Conservation (phyloP, 2,329 filamentous ascomycete genomes). For the Calonectria leucothoes region DNA sequence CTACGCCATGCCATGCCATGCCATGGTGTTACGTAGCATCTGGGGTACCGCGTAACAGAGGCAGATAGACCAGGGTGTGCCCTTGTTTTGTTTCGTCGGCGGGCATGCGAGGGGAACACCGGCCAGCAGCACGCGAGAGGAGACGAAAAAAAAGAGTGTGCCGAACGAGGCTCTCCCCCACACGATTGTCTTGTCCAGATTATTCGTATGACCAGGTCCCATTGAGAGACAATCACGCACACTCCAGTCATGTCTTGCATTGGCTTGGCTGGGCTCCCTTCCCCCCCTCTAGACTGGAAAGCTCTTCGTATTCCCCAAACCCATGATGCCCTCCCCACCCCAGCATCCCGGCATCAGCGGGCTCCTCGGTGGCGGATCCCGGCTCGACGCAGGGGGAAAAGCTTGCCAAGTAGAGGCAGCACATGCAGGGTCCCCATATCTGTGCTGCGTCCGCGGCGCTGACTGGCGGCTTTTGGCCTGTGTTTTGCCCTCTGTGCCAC, state of each 20-base stretch:
- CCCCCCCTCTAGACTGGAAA: not conserved
- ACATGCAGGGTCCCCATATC: constrained; percentile 3
- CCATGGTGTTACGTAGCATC: not conserved
- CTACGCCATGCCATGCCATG: not conserved
- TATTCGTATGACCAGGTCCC: not conserved
- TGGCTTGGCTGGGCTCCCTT: not conserved
- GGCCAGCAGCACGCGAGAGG: too few species aligned
- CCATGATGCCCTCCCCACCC: not conserved
- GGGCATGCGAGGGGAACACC: too few species aligned
- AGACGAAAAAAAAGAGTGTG: not conserved
- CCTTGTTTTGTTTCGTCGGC: constrained; percentile 1
- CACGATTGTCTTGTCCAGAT: not conserved
- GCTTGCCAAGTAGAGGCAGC: not conserved
- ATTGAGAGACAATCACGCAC: not conserved
- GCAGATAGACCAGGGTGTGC: not conserved
- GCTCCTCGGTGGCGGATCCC: constrained; percentile 6
- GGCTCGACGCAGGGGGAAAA: constrained; percentile 4
- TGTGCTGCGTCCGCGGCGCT: not conserved
- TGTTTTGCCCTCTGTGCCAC: not conserved
- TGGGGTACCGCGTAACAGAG: not conserved
- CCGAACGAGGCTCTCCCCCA: not conserved
- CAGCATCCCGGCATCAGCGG: constrained; percentile 12
- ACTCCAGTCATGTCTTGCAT: constrained; percentile 11
- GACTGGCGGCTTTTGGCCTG: not conserved
- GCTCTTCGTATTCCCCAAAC: constrained; percentile 8